Evolutionary conservation across 306 rosid species (phyloP), one percentile per base, ranked within the genome.

Genomic region (Ormosia emarginata): DNA sequence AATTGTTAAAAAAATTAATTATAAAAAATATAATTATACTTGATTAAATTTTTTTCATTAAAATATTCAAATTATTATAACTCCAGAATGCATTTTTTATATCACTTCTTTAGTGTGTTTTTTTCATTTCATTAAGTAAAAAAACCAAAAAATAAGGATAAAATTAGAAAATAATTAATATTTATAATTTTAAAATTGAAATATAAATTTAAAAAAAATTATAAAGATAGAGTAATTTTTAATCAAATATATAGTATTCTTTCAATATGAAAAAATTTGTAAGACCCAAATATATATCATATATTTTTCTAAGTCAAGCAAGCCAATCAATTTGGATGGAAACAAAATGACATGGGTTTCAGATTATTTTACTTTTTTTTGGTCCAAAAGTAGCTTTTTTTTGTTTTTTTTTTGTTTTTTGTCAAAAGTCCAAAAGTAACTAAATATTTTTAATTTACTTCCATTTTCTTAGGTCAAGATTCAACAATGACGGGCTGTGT

Each of bases 401-500:
- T 24, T 24, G 24, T n/a, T n/a, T n/a, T n/a, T n/a, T n/a, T n/a
- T n/a, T n/a, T n/a, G n/a, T n/a, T n/a, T n/a, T n/a, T n/a, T n/a
- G 24, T 0, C 1, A 24, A 24, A 24, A 24, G 81, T 37, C n/a
- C 17, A 62, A 10, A 70, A 75, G 55, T 43, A 18, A 3, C 40
- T 39, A 15, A 47, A 67, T 32, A 36, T 1, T 39, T 71, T 7
- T 15, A 3, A 62, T 66, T 10, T 36, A 59, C 33, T 74, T 75
- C 65, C n/a, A 71, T 55, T 71, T 71, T 52, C 9, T 13, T 14
- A 72, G 71, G 89, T 89, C 89, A 83, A 81, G 62, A 71, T 81
- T 78, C 94, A 85, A 85, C 76, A 79, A 83, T 76, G 90, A 84
- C 67, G 80, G 82, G 79, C 62, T 62, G 75, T 57, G 46, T 12